Evolutionary conservation across 2,329 filamentous ascomycete species (phyloP).

Genomic region (Fusarium tupiense): DNA sequence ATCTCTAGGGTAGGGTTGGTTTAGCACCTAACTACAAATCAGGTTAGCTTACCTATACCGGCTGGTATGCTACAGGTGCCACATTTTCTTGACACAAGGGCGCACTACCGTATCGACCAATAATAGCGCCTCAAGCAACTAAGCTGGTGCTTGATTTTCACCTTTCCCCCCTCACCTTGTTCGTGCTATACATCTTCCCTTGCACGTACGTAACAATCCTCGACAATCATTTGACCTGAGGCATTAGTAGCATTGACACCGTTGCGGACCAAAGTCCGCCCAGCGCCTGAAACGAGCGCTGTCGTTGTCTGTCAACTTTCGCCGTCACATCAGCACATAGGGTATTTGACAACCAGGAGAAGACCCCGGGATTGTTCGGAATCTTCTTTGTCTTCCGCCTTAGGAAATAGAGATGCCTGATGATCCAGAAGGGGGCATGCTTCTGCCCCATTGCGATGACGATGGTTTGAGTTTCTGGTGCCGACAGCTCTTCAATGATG

Average conservation of each 20-base stretch:
- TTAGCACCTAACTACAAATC: too few species aligned
- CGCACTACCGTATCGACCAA: background rate
- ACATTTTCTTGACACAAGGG: background rate
- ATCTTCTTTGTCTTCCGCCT: background rate
- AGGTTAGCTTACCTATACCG: too few species aligned
- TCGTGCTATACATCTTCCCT: background rate
- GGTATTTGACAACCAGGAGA: fast-evolving
- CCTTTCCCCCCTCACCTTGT: background rate
- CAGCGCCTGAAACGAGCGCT: background rate
- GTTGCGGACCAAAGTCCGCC: background rate
- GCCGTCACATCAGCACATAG: background rate
- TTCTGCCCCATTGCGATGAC: fast-evolving
- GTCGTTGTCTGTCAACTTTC: background rate
- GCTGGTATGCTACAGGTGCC: too few species aligned
- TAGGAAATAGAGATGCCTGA: fast-evolving
- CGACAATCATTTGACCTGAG: background rate
- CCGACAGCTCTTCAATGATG: background rate
- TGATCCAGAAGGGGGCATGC: fast-evolving
- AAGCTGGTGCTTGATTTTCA: background rate
- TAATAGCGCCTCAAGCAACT: background rate
- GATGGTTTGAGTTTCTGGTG: background rate
- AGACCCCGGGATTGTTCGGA: fast-evolving
- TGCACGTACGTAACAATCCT: background rate
- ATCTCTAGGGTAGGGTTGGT: too few species aligned
- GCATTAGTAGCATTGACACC: background rate